Evolutionary conservation across 2,329 filamentous ascomycete genomes (phyloP), one percentile per base, ranked within the genome.

Genomic region (Colletotrichum sojae): DNA sequence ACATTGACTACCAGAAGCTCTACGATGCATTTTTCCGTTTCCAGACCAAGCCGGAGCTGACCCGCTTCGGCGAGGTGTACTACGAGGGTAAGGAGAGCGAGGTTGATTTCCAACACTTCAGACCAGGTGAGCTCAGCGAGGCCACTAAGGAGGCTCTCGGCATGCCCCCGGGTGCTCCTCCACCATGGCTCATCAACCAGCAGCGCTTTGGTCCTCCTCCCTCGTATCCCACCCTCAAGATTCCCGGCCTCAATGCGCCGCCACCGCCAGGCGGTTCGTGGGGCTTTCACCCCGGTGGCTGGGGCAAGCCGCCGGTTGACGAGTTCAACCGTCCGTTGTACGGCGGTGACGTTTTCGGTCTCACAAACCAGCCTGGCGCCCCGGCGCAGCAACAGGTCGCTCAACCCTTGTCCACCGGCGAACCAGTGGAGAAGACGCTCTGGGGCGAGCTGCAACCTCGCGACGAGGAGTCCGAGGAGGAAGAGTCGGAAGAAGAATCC

Each of bases 61-160:
- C 96, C 39, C 89, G 95, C 51, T 99, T 97, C 75, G 96, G 96
- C 48, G 96, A 99, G 80, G 95, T 99, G n/a, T 99, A 99, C 81
- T 98, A 98, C 79, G 96, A 99, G 81, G 96, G 96, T 78, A 99
- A 99, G 80, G 96, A 99, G 79, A 96, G 94, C 77, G 96, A 99
- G 81, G 97, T 96, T 1, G 97, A 98, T 78, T 88, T 97, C 72
- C 91, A 93, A 74, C 93, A 98, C 81, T 89, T 98, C 69, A 91
- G 94, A 72, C 94, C 96, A 1, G 96, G 96, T 43, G 95, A 98
- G 75, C 81, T 98, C 56, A 96, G 91, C 74, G 94, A 98, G 63
- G 91, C 94, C 74, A 87, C 98, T 48, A 95, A 94, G 76, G 95
- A 98, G 77, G 95, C 96, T 5, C 88, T 99, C 1, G 96, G 94